Percentiles rank a stretch among this genome's conserved stretches.
These are phyloP conservation scores for Barbatosphaeria neglecta DNA, from an alignment of 495 filamentous ascomycete species.

Conservation along the genomic window DNA sequence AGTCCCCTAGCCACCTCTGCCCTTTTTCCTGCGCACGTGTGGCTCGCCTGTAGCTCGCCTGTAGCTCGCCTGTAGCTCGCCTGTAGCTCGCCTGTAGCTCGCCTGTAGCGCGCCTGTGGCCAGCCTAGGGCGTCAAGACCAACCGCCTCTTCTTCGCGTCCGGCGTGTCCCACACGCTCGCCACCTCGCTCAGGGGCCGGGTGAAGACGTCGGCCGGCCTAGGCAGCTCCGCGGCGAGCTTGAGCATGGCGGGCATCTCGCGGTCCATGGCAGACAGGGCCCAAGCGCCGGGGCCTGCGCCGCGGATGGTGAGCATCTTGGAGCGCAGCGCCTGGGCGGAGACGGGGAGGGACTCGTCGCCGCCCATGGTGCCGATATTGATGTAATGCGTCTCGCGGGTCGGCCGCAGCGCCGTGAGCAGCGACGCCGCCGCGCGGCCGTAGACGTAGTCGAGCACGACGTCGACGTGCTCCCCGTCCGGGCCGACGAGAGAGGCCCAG, in stretches of 20 bases:
- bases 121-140: not conserved
- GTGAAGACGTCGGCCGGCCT: not conserved
- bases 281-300: conserved; percentile 14
- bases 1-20: too few species aligned
- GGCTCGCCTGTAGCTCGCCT: too few species aligned
- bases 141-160: not conserved
- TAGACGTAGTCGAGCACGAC: conserved; percentile 20
- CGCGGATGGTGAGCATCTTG: conserved; percentile 14
- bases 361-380: conserved; percentile 14
- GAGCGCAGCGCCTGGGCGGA: conserved; percentile 10
- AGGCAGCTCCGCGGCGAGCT: not conserved
- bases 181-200: not conserved
- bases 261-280: not conserved
- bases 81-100: too few species aligned
- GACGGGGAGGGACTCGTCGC: conserved; percentile 6
- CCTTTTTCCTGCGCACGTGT: too few species aligned
- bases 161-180: not conserved
- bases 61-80: too few species aligned
- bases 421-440: conserved; percentile 11
- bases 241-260: not conserved
- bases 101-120: not conserved
- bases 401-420: conserved; percentile 11
- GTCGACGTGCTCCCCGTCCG: conserved; percentile 6
- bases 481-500: too few species aligned
- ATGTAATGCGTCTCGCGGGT: conserved; percentile 14